Conservation (phyloP, 140 eudicot species). For the Cichorium intybus region DNA sequence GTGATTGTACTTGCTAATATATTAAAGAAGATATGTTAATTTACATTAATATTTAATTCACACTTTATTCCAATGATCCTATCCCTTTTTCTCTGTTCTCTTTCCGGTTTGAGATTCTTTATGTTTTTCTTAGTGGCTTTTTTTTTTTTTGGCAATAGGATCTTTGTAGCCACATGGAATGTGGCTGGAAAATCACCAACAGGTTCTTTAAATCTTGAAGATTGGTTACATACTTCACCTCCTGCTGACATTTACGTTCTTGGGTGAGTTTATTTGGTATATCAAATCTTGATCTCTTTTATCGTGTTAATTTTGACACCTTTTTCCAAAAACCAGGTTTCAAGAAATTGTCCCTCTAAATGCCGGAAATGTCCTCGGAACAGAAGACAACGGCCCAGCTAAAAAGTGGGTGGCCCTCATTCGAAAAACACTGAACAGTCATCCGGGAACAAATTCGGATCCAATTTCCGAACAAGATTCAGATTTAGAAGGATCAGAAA, state of each 20-base stretch:
- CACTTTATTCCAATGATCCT: not conserved
- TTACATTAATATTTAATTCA: no score
- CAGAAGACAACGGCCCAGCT: constrained; percentile 93
- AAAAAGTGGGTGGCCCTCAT: constrained; percentile 80
- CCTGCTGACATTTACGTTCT: constrained; percentile 95
- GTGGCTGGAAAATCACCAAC: constrained; percentile 97
- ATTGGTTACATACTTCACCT: constrained; percentile 93
- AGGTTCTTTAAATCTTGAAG: constrained; percentile 71
- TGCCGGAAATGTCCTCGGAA: constrained; percentile 93
- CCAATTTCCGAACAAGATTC: constrained; percentile 55
- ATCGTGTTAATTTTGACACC: constrained; percentile 8
- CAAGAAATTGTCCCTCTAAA: constrained; percentile 96
- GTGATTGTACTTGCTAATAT: constrained; percentile 1
- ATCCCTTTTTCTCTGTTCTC: not conserved
- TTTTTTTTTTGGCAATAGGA: constrained; percentile 34
- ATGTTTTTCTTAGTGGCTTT: not conserved
- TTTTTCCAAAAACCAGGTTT: constrained; percentile 41
- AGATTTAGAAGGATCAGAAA: constrained; percentile 66
- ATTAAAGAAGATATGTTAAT: not conserved
- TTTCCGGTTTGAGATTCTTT: not conserved
- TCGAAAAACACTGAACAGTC: constrained; percentile 63
- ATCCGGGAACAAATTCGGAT: constrained; percentile 61
- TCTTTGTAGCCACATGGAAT: constrained; percentile 97
- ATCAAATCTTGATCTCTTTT: constrained; percentile 3
- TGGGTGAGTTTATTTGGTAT: constrained; percentile 52